A percentile compares a stretch with the other conserved stretches of the same genome.
Conservation (phyloP, 1,284 basidiomycete genomes). For the Caloboletus inedulis region DNA sequence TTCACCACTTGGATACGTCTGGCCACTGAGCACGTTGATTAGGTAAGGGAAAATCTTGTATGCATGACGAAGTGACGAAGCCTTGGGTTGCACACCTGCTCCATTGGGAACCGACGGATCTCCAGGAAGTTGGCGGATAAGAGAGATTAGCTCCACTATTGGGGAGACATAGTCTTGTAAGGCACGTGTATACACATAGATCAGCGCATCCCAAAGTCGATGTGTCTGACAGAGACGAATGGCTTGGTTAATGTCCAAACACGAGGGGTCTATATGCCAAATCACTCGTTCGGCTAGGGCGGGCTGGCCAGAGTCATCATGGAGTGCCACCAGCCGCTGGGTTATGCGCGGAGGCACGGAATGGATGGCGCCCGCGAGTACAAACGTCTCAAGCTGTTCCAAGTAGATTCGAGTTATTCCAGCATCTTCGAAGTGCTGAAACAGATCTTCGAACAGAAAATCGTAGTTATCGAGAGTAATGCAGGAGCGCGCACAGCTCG, state of each 20-base stretch:
- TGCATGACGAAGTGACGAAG: conserved; percentile 56
- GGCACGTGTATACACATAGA: conserved; percentile 90
- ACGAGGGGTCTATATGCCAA: conserved; percentile 92
- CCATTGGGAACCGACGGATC: conserved; percentile 7
- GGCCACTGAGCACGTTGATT: conserved; percentile 80
- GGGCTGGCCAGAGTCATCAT: conserved; percentile 70
- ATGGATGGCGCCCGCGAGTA: conserved; percentile 72
- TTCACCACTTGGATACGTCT: conserved; percentile 84
- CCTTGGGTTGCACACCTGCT: conserved; percentile 28
- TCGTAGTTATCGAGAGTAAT: conserved; percentile 77
- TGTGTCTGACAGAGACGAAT: conserved; percentile 82
- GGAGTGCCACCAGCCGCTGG: conserved; percentile 78
- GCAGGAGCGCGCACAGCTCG: conserved; percentile 79
- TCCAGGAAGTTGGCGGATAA: conserved; percentile 61
- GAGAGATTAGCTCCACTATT: conserved; percentile 77
- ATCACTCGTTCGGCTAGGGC: conserved; percentile 86
- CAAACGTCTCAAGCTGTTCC: conserved; percentile 77
- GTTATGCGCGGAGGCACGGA: conserved; percentile 84
- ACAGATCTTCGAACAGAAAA: conserved; percentile 91
- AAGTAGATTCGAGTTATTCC: conserved; percentile 91
- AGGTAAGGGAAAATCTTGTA: conserved; percentile 95
- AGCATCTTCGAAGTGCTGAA: conserved; percentile 82
- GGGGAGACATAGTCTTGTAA: conserved; percentile 89
- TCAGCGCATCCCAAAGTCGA: conserved; percentile 88
- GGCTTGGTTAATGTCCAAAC: conserved; percentile 92